These are phyloP conservation scores for Podospora anserina DNA, from an alignment of 495 filamentous ascomycete species.

Conservation along the genomic window DNA sequence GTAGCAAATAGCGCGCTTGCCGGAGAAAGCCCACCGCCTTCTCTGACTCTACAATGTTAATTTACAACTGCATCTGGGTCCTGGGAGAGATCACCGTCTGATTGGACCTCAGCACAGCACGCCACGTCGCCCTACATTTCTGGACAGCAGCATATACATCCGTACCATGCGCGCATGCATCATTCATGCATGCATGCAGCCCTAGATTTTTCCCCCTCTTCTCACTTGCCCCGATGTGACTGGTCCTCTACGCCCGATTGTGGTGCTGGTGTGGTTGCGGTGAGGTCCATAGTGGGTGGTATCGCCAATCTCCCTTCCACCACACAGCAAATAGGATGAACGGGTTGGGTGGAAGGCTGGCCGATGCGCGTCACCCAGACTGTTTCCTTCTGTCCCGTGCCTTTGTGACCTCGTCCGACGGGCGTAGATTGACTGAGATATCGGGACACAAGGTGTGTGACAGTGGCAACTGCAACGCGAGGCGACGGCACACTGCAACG, in stretches of 20 bases:
- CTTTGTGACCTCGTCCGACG: neutral
- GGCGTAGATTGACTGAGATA: neutral
- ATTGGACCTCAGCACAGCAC: neutral
- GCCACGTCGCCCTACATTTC: neutral
- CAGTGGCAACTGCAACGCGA: neutral
- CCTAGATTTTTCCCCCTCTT: neutral
- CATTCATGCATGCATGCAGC: neutral
- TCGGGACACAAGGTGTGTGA: neutral
- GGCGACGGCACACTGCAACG: neutral
- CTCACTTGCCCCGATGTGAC: neutral
- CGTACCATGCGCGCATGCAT: neutral
- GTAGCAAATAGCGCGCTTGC: neutral
- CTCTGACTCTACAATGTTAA: neutral
- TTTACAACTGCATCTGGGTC: neutral
- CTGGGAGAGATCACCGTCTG: neutral
- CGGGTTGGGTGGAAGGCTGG: neutral
- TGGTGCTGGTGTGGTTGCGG: neutral
- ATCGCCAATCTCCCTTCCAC: neutral
- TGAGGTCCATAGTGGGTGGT: neutral
- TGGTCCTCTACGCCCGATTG: neutral
- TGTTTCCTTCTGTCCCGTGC: neutral
- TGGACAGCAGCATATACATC: neutral
- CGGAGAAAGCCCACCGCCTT: neutral
- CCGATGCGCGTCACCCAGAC: neutral
- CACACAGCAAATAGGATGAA: neutral